phyloP scores from a whole-genome alignment of 352 stramenopile species.

The Globisporangium splendens region DNA sequence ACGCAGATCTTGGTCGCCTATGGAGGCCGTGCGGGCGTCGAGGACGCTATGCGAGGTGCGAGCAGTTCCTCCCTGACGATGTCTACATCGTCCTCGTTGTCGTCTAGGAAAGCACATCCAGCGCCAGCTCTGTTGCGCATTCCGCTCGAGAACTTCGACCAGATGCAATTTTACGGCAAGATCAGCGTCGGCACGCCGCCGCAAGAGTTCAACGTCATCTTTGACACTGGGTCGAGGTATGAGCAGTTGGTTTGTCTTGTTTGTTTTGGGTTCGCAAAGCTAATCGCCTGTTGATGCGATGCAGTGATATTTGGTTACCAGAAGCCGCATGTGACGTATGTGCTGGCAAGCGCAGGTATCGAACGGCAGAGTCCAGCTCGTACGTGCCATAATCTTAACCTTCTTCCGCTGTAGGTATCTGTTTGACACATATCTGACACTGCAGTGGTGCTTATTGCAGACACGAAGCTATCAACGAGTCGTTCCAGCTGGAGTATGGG shows the following conservation, averaged over 20 bases:
- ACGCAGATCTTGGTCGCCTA: not conserved
- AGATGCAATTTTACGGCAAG: slow-evolving; percentile 72
- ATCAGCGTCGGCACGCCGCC: slow-evolving; percentile 58
- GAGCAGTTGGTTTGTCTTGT: not conserved
- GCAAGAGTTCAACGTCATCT: slow-evolving; percentile 69
- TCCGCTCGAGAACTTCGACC: slow-evolving; percentile 68
- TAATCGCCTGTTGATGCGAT: slow-evolving; percentile 1
- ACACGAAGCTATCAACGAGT: slow-evolving; percentile 16
- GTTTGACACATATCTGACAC: not conserved
- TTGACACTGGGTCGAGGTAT: slow-evolving; percentile 68
- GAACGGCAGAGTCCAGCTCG: slow-evolving; percentile 30
- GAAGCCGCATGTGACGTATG: slow-evolving; percentile 37
- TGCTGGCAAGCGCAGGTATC: slow-evolving; percentile 36
- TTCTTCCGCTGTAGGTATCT: not conserved
- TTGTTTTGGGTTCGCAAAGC: not conserved
- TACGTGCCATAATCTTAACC: slow-evolving; percentile 10
- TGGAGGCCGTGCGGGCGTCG: too few relatives aligned
- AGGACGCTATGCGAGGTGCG: not conserved
- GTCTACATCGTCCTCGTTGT: not conserved
- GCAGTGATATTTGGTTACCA: slow-evolving; percentile 59
- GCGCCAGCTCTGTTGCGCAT: slow-evolving; percentile 35
- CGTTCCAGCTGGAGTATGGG: slow-evolving; percentile 63
- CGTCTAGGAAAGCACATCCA: not conserved
- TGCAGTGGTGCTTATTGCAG: not conserved
- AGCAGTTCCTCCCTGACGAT: not conserved